phyloP scores from a whole-genome alignment of 768 basidiomycete genomes.

The Sutorius australiensis region DNA sequence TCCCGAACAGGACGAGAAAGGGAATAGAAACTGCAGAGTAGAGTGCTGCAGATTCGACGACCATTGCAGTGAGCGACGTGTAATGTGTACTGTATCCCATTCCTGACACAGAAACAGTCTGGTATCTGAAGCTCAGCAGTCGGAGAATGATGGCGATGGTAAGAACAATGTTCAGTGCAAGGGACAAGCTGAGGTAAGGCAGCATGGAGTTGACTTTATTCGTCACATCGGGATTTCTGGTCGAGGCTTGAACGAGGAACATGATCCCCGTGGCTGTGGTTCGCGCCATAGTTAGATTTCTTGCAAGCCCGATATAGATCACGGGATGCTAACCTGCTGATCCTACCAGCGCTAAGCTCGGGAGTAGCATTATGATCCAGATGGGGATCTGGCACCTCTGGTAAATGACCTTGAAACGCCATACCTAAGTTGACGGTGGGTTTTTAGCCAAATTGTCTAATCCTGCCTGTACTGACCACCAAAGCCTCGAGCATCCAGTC shows the following conservation, averaged over 20 bases:
- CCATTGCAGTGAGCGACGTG: conserved; percentile 32
- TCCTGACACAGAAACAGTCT: conserved; percentile 14
- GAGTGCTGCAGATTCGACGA: conserved; percentile 34
- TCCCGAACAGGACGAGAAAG: conserved; percentile 29
- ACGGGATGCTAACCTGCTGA: conserved; percentile 3
- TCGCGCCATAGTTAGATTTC: not conserved
- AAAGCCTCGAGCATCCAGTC: conserved; percentile 19
- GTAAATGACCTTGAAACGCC: conserved; percentile 20
- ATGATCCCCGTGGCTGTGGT: conserved; percentile 3
- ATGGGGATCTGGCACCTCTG: conserved; percentile 1
- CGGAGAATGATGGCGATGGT: conserved; percentile 32
- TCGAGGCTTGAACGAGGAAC: conserved; percentile 12
- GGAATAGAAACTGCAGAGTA: conserved; percentile 28
- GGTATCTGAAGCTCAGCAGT: conserved; percentile 20
- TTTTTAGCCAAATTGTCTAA: not conserved
- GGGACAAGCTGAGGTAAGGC: conserved; percentile 27
- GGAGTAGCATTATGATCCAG: conserved; percentile 10
- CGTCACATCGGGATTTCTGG: conserved; percentile 10
- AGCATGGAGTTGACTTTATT: conserved; percentile 10
- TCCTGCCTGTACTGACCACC: conserved; percentile 10
- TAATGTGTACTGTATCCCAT: conserved; percentile 23
- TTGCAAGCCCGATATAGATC: not conserved
- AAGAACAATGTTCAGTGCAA: conserved; percentile 32
- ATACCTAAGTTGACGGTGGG: conserved; percentile 4
- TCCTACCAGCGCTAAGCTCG: conserved; percentile 6